Base-by-base conservation (phyloP, 2,329 filamentous ascomycete genomes). In the Phialophora tarda region DNA sequence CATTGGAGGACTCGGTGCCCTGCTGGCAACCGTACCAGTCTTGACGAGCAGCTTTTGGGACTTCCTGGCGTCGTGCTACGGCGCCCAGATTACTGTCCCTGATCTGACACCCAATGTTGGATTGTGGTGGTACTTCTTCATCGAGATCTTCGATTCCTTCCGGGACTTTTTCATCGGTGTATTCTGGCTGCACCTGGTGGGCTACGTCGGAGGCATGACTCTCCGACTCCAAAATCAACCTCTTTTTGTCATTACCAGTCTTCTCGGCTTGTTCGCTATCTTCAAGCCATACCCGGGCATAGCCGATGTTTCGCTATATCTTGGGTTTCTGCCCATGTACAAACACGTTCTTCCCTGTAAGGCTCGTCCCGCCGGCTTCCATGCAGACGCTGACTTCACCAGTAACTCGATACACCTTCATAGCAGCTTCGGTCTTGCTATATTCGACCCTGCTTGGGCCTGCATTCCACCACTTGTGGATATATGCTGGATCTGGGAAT, bases 121-220 rank as follows among this genome's bases (percentile, higher is more conserved):
- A 1, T 84, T 99, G 1, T 99, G 95, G 95, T 99, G 95, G 95
- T 99, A 99, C 80, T 99, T 99, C 81, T 98, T 99, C 77, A 96
- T 96, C 72, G 94, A 99, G 77, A 99, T 99, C 88, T 99, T 99
- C 77, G 95, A 99, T 80, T 94, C 93, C 0, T 99, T 99, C 84
- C 87, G 95, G 47, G 89, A 91, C 73, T 99, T 99, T 83, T 99
- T 98, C 84, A 86, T 99, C 2, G 95, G 91, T 62, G 93, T 99
- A 57, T 99, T 99, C 81, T 98, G 96, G 93, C 85, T 99, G 67
- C 95, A 99, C 76, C 87, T 98, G 65, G 88, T 91, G 0, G 90
- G 91, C 47, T 99, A 99, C 78, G 91, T 96, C 41, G 91, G 90
- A 17, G 94, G 92, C 0, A 82, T 99, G 50, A 92, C 90, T 12